Conservation (phyloP, 805 yeast genomes). For the Wickerhamomyces sydowiorum region DNA sequence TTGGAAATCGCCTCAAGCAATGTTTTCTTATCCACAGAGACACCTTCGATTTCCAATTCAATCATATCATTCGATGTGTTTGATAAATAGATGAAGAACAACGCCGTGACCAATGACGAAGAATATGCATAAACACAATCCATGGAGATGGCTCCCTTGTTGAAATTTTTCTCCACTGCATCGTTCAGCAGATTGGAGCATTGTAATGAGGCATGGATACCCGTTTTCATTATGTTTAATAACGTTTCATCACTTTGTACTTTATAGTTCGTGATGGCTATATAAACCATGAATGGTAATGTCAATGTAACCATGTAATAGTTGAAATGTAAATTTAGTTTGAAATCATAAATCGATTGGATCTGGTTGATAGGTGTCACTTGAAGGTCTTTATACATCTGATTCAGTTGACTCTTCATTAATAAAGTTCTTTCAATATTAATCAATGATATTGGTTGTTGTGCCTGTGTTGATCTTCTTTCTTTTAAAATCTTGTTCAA, state of each 20-base stretch:
- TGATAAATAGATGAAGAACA: constrained; percentile 31
- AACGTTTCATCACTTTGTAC: constrained; percentile 37
- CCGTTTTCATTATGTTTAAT: constrained; percentile 32
- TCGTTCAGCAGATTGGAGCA: constrained; percentile 32
- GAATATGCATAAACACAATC: constrained; percentile 40
- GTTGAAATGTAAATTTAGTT: constrained; percentile 35
- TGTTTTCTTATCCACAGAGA: constrained; percentile 13
- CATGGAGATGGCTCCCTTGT: constrained; percentile 38
- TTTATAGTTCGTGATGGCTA: constrained; percentile 28
- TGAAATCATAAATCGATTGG: constrained; percentile 33
- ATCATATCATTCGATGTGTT: constrained; percentile 17
- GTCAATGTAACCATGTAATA: constrained; percentile 36
- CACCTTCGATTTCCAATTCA: constrained; percentile 6
- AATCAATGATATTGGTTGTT: constrained; percentile 32
- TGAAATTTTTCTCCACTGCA: constrained; percentile 25
- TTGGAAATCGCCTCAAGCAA: constrained; percentile 17
- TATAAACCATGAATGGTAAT: constrained; percentile 37
- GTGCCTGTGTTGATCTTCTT: constrained; percentile 27
- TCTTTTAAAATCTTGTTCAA: constrained; percentile 35
- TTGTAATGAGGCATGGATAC: constrained; percentile 34
- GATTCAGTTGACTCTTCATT: constrained; percentile 29
- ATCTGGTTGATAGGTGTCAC: constrained; percentile 18
- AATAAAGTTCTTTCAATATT: constrained; percentile 35
- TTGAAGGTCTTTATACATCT: constrained; percentile 30
- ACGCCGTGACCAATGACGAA: constrained; percentile 34